Evolutionary conservation across 129 eudicot genomes (phyloP).

Genomic region (Flaveria brownii): DNA sequence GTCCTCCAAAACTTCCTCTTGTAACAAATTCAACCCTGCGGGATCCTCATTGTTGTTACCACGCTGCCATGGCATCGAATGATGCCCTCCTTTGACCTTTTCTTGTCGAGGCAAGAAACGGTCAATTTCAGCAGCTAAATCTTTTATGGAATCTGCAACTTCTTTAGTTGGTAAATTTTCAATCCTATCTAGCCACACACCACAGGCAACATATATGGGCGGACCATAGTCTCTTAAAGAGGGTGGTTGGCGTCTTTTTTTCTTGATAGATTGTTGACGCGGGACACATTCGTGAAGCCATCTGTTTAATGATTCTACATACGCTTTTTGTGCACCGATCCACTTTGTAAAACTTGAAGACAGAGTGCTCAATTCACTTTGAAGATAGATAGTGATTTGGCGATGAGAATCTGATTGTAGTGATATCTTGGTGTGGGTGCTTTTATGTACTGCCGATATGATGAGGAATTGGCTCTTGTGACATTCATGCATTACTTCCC

Average conservation of each 20-base stretch:
- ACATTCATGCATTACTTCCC: conserved; percentile 88
- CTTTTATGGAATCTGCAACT: conserved; percentile 67
- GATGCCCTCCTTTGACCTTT: conserved; percentile 51
- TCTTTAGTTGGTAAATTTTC: conserved; percentile 55
- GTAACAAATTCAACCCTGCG: conserved; percentile 36
- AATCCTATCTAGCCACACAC: conserved; percentile 76
- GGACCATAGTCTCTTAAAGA: conserved; percentile 69
- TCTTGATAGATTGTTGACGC: conserved; percentile 55
- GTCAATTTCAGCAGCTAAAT: conserved; percentile 59
- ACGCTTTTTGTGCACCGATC: conserved; percentile 72
- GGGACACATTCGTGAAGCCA: conserved; percentile 87
- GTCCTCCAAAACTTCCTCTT: conserved; percentile 54
- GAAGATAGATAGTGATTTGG: conserved; percentile 55
- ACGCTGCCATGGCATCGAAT: conserved; percentile 27
- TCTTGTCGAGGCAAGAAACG: conserved; percentile 77
- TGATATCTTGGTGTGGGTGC: conserved; percentile 45
- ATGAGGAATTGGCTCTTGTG: conserved; percentile 72
- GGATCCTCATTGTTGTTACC: conserved; percentile 33
- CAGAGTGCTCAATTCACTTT: conserved; percentile 50
- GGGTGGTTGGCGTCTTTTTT: conserved; percentile 53
- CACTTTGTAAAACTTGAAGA: conserved; percentile 73
- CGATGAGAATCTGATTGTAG: conserved; percentile 66
- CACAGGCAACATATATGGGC: conserved; percentile 71
- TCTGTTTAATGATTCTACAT: conserved; percentile 60
- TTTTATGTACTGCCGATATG: conserved; percentile 51